These are phyloP conservation scores for Ceratobasidium theobromae DNA, from an alignment of 1,284 basidiomycete genomes.

Conservation along the genomic window DNA sequence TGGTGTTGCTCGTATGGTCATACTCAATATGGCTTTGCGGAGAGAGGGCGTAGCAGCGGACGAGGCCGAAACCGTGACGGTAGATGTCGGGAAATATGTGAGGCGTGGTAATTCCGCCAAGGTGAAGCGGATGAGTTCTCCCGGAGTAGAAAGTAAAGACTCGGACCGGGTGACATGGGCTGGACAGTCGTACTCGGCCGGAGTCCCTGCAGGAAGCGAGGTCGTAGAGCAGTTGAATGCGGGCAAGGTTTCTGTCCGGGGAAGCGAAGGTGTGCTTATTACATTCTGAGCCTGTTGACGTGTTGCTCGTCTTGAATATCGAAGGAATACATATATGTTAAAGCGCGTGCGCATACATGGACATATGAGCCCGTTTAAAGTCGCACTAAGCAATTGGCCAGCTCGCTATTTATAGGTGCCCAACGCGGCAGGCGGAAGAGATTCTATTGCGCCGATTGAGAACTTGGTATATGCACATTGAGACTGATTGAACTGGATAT, in stretches of 20 bases:
- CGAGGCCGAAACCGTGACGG: slow-evolving; percentile 35
- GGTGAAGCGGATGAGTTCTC: slow-evolving; percentile 43
- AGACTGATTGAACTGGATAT: no score
- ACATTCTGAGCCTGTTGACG: not conserved
- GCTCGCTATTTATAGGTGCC: no score
- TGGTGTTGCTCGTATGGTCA: slow-evolving; percentile 39
- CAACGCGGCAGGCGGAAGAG: no score
- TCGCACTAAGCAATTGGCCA: no score
- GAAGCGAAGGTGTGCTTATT: slow-evolving; percentile 44
- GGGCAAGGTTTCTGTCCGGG: slow-evolving; percentile 40
- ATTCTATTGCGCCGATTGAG: slow-evolving; percentile 4
- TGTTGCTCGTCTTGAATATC: no score
- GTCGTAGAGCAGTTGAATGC: slow-evolving; percentile 39
- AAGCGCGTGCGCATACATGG: no score
- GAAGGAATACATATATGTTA: not conserved
- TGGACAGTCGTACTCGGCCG: slow-evolving; percentile 44
- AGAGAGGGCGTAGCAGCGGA: slow-evolving; percentile 37
- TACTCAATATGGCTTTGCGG: slow-evolving; percentile 44
- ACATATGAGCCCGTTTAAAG: no score
- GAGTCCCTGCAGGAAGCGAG: slow-evolving; percentile 41
- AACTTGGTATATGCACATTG: no score
- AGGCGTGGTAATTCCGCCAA: slow-evolving; percentile 31
- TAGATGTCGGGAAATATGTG: slow-evolving; percentile 40
- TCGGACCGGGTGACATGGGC: slow-evolving; percentile 43
- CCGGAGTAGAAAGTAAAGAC: slow-evolving; percentile 43